Base-by-base conservation (phyloP, 176 grass and related monocot genomes). In the Dactylis glomerata region DNA sequence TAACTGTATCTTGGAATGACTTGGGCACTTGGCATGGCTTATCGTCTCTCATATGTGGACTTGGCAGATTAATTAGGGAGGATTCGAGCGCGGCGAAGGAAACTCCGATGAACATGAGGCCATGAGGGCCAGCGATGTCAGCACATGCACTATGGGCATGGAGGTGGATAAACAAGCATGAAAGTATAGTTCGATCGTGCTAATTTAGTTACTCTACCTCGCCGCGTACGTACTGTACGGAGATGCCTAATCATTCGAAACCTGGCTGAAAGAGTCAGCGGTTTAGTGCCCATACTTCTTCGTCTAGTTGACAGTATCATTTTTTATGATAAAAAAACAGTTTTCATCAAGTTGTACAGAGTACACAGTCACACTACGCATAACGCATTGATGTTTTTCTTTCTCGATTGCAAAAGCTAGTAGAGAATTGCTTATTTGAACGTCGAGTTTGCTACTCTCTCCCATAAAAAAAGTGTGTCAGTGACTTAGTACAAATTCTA, bases 121-220 rank as follows among this genome's bases (percentile, higher is more conserved):
- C 86, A 82, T 77, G 86, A 83, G 86, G 32, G 81, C 81, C 81
- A 88, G 75, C 81, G 34, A 14, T 84, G 81, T 88, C 75, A 65
- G 75, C 86, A 88, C 86, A 88, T 88, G 86, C 33, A 73, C 62
- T 27, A 30, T 65, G 67, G 9, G 32, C 42, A 12, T 11, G 74
- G 86, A 83, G 54, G 74, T 83, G 86, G 72, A 70, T 64, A 63
- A 78, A 68, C 47, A 76, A 22, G 17, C 34, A 67, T 9, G 34
- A 31, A 67, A 83, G 28, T 46, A 66, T n/a, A n/a, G n/a, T n/a
- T n/a, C n/a, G n/a, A n/a, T n/a, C 14, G 8, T 32, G 28, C 31
- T 10, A 8, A 19, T 77, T 22, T 62, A 31, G 50, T 52, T 52
- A n/a, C n/a, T n/a, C n/a, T n/a, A 22, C 47, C 19, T 84, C 26